Evolutionary conservation across 371 early-diverging fungal species (phyloP).

Genomic region (Mortierella sp.): DNA sequence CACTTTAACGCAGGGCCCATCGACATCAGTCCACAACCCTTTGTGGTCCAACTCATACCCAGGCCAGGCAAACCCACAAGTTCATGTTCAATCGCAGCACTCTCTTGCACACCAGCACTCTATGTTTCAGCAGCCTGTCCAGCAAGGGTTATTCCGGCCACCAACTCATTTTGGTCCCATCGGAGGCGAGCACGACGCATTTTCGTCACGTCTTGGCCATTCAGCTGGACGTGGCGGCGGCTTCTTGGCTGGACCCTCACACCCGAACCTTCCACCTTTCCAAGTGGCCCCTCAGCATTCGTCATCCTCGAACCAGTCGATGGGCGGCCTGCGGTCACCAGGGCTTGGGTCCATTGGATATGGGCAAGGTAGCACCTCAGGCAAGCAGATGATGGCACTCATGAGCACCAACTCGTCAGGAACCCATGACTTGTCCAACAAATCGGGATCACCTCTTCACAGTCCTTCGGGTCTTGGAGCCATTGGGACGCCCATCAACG

Average conservation of each 20-base stretch:
- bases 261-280: constrained; percentile 24
- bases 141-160: constrained; percentile 39
- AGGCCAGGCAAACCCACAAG: constrained; percentile 25
- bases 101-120: constrained; percentile 19
- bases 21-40: constrained; percentile 16
- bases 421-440: constrained; percentile 26
- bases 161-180: constrained; percentile 44
- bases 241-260: constrained; percentile 27
- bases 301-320: constrained; percentile 30
- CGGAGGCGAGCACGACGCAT: constrained; percentile 31
- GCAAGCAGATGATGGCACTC: constrained; percentile 32
- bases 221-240: constrained; percentile 28
- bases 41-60: constrained; percentile 47
- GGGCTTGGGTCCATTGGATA: constrained; percentile 49
- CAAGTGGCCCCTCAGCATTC: constrained; percentile 31
- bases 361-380: constrained; percentile 29
- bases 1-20: constrained; percentile 18
- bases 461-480: constrained; percentile 54
- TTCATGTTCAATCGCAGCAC: constrained; percentile 25
- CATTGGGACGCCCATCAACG: constrained; percentile 42
- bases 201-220: constrained; percentile 24
- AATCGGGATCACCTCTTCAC: constrained; percentile 43
- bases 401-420: constrained; percentile 29
- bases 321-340: constrained; percentile 45
- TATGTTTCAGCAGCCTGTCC: constrained; percentile 34